Base-by-base conservation (phyloP, 495 filamentous ascomycete genomes). In the Penicillium tannophilum region DNA sequence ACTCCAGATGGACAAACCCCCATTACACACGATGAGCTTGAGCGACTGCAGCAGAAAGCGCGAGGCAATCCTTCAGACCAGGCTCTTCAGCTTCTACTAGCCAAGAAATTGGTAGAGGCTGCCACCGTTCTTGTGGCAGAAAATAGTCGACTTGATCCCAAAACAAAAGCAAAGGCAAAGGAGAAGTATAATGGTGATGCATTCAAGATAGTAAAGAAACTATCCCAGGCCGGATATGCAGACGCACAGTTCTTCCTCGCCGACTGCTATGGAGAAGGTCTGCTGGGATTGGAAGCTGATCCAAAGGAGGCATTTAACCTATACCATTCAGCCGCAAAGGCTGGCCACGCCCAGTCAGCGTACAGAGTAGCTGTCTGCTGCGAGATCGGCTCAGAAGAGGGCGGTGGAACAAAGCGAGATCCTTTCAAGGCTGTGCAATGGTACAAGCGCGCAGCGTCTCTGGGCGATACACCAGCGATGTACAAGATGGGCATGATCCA, bases 401-500 rank as follows among this genome's bases (percentile, higher is more conserved):
- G 91, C 46, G 93, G 93, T 52, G 94, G 94, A 17, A 97, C 94
- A 11, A 85, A 88, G 50, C 90, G 90, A 59, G 94, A 98, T 69
- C 90, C 91, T 4, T 73, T 91, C 63, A 97, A 97, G 76, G 92
- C 94, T 9, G 90, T 98, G 30, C 92, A 97, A 66, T 98, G 94
- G 94, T 98, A 98, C 70, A 92, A 92, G 70, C 91, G 92, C 19
- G 91, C 93, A 12, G 92, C 94, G 1, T 84, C 89, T 7, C 79
- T 97, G 6, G 94, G 94, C 12, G 93, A 98, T 65, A 88, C 90
- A 0, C 88, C 92, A 0, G 94, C 93, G 24, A 95, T 96, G 92
- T 98, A 97, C 76, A 98, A 98, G 73, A 88, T 98, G 74, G 94
- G 94, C 52, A 93, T 96, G 86, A 96, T 98, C 66, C 78, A 90